Percentiles rank a stretch among this genome's conserved stretches.
Conservation (phyloP, 2,329 filamentous ascomycete species). For the Neonectria sp. region DNA sequence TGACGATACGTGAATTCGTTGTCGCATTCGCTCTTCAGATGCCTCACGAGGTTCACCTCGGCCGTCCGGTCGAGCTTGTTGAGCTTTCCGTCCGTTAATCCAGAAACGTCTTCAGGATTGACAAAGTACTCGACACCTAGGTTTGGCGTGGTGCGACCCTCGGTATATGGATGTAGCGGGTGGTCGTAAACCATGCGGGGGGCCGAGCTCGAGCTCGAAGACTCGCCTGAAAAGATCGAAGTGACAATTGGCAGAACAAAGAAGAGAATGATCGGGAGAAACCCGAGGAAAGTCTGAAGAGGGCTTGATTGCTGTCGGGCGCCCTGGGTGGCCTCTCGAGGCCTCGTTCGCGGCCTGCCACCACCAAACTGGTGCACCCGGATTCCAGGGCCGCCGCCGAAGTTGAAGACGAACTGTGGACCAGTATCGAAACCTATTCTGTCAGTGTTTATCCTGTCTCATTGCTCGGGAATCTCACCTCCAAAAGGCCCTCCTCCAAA, state of each 20-base stretch:
- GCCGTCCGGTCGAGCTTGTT: slow-evolving; percentile 82
- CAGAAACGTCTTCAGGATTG: slow-evolving; percentile 82
- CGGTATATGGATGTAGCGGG: slow-evolving; percentile 79
- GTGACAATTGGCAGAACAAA: slow-evolving; percentile 89
- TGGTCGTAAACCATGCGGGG: slow-evolving; percentile 85
- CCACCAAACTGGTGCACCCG: slow-evolving; percentile 97
- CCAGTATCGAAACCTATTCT: slow-evolving; percentile 77
- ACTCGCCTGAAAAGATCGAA: slow-evolving; percentile 77
- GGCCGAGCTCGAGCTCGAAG: slow-evolving; percentile 57
- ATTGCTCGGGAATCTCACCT: slow-evolving; percentile 49
- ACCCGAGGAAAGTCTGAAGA: slow-evolving; percentile 75
- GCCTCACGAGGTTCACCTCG: slow-evolving; percentile 79
- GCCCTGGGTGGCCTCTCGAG: slow-evolving; percentile 73
- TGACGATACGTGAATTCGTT: slow-evolving; percentile 77
- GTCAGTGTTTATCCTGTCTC: slow-evolving; percentile 39
- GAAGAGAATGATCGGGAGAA: slow-evolving; percentile 90
- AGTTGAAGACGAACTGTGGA: slow-evolving; percentile 94
- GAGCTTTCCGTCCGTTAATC: slow-evolving; percentile 79
- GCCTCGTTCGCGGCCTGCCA: slow-evolving; percentile 80
- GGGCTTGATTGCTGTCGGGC: slow-evolving; percentile 63
- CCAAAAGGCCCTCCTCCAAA: slow-evolving; percentile 73
- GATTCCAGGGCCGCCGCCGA: slow-evolving; percentile 91
- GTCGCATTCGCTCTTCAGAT: slow-evolving; percentile 80
- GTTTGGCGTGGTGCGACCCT: slow-evolving; percentile 78
- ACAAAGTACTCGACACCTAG: slow-evolving; percentile 88